These are phyloP conservation scores for Cutaneotrichosporon sp. DNA, from an alignment of 1,284 basidiomycete species.

Conservation along the genomic window DNA sequence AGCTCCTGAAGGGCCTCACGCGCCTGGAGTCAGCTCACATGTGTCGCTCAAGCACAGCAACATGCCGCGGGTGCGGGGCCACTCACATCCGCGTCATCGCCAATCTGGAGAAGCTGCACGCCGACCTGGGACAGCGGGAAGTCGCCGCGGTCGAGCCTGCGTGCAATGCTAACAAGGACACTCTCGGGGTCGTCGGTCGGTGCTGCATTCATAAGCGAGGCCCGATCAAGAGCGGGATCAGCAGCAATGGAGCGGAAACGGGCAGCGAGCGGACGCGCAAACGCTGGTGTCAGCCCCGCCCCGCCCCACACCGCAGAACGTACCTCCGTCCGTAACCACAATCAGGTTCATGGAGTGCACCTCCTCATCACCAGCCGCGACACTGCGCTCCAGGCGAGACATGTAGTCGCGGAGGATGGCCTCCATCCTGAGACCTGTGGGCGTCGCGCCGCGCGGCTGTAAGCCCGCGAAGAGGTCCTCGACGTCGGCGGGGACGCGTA, in stretches of 20 bases:
- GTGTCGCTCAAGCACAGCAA: not conserved
- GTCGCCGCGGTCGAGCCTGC: conserved; percentile 49
- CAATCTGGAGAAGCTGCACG: conserved; percentile 54
- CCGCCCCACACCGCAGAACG: not conserved
- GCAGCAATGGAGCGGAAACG: conserved; percentile 22
- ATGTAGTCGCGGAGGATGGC: conserved; percentile 50
- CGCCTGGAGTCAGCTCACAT: conserved; percentile 23
- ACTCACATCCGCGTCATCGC: conserved; percentile 44
- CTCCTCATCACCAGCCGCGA: not conserved
- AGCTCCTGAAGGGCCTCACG: conserved; percentile 48
- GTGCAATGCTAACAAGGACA: conserved; percentile 37
- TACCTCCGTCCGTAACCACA: conserved; percentile 45
- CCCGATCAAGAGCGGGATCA: conserved; percentile 19
- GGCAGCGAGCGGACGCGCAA: conserved; percentile 30
- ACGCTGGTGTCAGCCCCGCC: conserved; percentile 27
- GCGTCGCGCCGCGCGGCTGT: conserved; percentile 44
- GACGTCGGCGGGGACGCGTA: conserved; percentile 41
- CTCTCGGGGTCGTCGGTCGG: conserved; percentile 46
- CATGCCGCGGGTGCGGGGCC: not conserved
- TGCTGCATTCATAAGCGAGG: conserved; percentile 24
- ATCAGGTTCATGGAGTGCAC: conserved; percentile 50
- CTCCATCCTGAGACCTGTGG: conserved; percentile 45
- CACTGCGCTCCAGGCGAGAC: conserved; percentile 38
- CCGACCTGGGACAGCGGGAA: conserved; percentile 54
- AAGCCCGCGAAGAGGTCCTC: conserved; percentile 50